A percentile compares a stretch with the other conserved stretches of the same genome.
phyloP scores from a whole-genome alignment of 768 basidiomycete species.

The Pleurotus eryngii region DNA sequence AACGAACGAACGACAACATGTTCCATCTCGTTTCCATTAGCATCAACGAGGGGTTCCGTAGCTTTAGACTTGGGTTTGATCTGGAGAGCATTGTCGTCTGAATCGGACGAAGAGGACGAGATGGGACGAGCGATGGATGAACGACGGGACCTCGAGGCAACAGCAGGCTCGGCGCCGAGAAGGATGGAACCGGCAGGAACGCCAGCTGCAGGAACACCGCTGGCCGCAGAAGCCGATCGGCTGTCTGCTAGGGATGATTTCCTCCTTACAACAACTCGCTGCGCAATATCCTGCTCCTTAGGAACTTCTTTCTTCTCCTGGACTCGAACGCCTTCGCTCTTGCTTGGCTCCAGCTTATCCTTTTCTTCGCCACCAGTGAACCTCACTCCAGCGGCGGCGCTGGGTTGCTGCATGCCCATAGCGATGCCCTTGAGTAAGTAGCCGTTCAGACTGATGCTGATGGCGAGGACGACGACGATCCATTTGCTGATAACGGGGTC shows the following conservation, averaged over 20 bases:
- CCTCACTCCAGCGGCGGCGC: constrained; percentile 19
- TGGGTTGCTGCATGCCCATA: constrained; percentile 35
- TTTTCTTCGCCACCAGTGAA: constrained; percentile 19
- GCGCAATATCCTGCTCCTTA: constrained; percentile 7
- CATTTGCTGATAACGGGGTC: constrained; percentile 94
- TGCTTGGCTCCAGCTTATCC: constrained; percentile 15
- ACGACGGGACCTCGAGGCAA: background rate
- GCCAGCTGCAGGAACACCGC: constrained; percentile 7
- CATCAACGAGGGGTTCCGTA: background rate
- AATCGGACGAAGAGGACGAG: constrained; percentile 3
- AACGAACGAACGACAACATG: constrained; percentile 44
- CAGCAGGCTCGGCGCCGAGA: background rate
- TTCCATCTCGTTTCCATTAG: constrained; percentile 10
- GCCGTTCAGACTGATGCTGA: constrained; percentile 88
- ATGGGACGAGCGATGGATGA: background rate
- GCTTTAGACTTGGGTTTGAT: constrained; percentile 2
- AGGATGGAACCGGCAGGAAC: constrained; percentile 13
- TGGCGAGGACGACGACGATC: constrained; percentile 84
- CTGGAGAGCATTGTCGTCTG: constrained; percentile 3
- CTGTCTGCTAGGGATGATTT: background rate
- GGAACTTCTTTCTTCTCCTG: background rate
- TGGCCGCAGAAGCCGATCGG: background rate
- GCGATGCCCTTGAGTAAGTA: constrained; percentile 88
- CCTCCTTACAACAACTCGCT: constrained; percentile 1
- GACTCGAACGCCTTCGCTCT: constrained; percentile 2